Base-by-base conservation (phyloP, 148 eudicot species). In the Heliosperma pusillum region DNA sequence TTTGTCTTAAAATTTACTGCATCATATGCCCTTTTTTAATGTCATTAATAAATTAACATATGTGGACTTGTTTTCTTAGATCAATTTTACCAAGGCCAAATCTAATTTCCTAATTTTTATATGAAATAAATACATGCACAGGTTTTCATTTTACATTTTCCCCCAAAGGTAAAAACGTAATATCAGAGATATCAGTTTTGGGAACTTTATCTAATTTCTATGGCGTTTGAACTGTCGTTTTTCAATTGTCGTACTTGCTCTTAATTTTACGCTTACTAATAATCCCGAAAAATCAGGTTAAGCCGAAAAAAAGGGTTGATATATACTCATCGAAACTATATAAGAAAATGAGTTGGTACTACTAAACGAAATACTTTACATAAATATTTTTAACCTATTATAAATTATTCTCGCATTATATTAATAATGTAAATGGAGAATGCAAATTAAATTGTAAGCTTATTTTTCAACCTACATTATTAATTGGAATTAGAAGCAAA, bases 1-100 rank as follows among this genome's bases (percentile, higher is more conserved):
- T 70, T 70, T 25, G 59, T 70, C 50, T 22, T 26, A 20, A 56
- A 56, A 69, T 26, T 69, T 50, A 47, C 26, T 70, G 73, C 73
- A 69, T 47, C 16, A 10, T 47, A 33, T 33, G 47, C n/a, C 10
- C 27, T 26, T 36, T 62, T 57, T 58, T 9, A 47, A 0, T 45
- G 50, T 45, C 50, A 45, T 45, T 45, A 9, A 45, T 12, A 45
- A 45, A 45, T 27, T n/a, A 24, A 25, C 33, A 24, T 5, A 25
- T 52, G 12, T 52, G 36, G 22, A 25, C 58, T 69, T 24, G n/a
- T 69, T 26, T 13, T 16, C 52, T 5, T 70, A 15, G 19, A 2
- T 19, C 12, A 42, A 3, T 70, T 70, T 70, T 24, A 7, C 42
- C 16, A 1, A 4, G 73, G 21, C 17, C 7, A 52, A 70, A 70